A percentile compares a stretch with the other conserved stretches of the same genome.
These are phyloP conservation scores for Dictyostelium capitatum DNA, from an alignment of 78 protist genomes.

Conservation along the genomic window DNA sequence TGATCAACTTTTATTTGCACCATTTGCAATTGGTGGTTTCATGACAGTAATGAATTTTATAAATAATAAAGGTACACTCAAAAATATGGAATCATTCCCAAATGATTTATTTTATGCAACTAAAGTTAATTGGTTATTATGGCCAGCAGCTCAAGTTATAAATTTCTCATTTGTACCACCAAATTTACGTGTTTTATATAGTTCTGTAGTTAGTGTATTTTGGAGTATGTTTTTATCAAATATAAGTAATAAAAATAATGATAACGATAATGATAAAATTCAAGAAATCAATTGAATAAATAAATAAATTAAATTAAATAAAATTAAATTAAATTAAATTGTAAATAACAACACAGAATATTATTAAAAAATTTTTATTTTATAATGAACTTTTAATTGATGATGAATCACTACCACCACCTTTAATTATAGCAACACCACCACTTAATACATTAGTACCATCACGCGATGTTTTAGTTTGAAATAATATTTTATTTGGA, in stretches of 20 bases:
- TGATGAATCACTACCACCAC: no score
- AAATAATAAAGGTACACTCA: constrained; percentile 19
- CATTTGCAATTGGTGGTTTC: constrained; percentile 47
- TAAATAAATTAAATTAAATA: no score
- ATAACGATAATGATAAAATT: constrained; percentile 1
- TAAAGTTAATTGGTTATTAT: constrained; percentile 34
- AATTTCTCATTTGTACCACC: constrained; percentile 53
- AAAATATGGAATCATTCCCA: background rate
- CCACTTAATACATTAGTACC: constrained; percentile 19
- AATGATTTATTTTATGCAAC: constrained; percentile 28
- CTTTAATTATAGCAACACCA: constrained; percentile 39
- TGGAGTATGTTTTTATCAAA: constrained; percentile 73
- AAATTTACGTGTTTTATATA: constrained; percentile 39
- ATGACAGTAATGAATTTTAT: constrained; percentile 29
- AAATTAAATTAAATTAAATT: no score
- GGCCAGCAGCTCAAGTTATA: constrained; percentile 61
- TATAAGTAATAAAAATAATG: constrained; percentile 33
- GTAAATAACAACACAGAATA: no score
- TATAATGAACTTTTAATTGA: no score
- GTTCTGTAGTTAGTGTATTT: constrained; percentile 62
- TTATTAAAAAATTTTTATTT: no score
- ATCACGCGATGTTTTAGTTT: constrained; percentile 41
- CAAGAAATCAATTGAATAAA: constrained; percentile 1
- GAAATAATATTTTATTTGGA: constrained; percentile 26
- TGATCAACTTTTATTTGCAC: constrained; percentile 64